Conservation (phyloP, 2,329 filamentous ascomycete genomes). For the Chaetomium olivaceum region DNA sequence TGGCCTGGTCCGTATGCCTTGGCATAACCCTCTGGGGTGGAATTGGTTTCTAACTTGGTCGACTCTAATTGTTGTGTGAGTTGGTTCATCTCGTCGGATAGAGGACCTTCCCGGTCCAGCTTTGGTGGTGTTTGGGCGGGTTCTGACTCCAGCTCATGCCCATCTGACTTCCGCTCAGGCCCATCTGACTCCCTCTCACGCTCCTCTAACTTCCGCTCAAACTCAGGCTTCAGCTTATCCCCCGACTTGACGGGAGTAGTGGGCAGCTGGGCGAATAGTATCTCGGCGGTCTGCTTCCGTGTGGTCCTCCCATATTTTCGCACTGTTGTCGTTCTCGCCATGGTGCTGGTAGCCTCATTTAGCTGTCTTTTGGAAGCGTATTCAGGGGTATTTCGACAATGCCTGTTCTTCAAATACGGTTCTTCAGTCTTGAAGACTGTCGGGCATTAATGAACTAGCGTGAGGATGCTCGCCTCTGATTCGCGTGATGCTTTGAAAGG, state of each 20-base stretch:
- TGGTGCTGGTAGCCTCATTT: constrained; percentile 31
- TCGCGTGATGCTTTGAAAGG: too few species aligned
- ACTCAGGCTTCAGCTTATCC: neutral
- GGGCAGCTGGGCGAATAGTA: constrained; percentile 54
- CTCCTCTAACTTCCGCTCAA: constrained; percentile 16
- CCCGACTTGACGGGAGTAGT: constrained; percentile 47
- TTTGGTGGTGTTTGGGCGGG: neutral
- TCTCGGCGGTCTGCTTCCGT: constrained; percentile 49
- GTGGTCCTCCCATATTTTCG: constrained; percentile 55
- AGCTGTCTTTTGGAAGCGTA: neutral
- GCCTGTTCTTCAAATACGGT: neutral
- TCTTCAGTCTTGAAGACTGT: neutral
- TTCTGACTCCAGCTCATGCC: too few species aligned
- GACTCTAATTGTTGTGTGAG: neutral
- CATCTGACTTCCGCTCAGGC: too few species aligned
- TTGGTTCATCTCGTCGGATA: neutral
- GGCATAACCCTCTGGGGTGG: neutral
- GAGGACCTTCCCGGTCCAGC: neutral
- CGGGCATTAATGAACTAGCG: too few species aligned
- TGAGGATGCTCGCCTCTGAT: neutral
- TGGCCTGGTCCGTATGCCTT: too few species aligned
- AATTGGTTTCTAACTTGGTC: neutral
- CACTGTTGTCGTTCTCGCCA: constrained; percentile 47
- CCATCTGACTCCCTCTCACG: constrained; percentile 16
- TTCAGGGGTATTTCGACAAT: neutral